phyloP scores from a whole-genome alignment of 805 yeast genomes.

The Clavispora carvajalis region DNA sequence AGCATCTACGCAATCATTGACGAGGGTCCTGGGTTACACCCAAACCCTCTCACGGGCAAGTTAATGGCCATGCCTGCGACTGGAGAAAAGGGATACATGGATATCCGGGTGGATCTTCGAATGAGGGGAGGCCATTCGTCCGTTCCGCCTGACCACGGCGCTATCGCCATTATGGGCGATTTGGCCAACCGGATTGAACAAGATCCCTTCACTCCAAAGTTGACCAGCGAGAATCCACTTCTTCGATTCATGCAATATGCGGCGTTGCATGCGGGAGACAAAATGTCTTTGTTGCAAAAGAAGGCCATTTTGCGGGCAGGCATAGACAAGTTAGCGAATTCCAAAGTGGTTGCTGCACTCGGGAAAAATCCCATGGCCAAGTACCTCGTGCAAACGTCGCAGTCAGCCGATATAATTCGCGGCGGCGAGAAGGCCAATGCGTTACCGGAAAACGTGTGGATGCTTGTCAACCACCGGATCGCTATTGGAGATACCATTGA shows the following conservation, averaged over 20 bases:
- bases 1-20: conserved; percentile 14
- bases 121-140: conserved; percentile 81
- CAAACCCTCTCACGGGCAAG: conserved; percentile 8
- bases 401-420: conserved; percentile 26
- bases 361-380: conserved; percentile 17
- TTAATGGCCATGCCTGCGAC: conserved; percentile 12
- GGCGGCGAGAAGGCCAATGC: conserved; percentile 40
- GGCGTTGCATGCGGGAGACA: conserved; percentile 44
- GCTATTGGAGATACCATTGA: conserved; percentile 25
- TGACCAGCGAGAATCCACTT: conserved; percentile 56
- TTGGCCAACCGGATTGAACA: conserved; percentile 52
- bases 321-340: conserved; percentile 30
- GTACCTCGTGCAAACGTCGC: conserved; percentile 29
- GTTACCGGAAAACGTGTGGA: conserved; percentile 28
- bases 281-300: conserved; percentile 17
- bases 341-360: conserved; percentile 17
- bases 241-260: conserved; percentile 54
- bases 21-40: conserved; percentile 14
- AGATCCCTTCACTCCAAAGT: conserved; percentile 44
- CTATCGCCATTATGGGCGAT: conserved; percentile 68
- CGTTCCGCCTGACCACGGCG: conserved; percentile 75
- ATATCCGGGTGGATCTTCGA: conserved; percentile 23
- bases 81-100: conserved; percentile 14
- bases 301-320: conserved; percentile 34
- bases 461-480: conserved; percentile 32